Base-by-base conservation (phyloP, 768 basidiomycete genomes). In the Pulveroboletus sp. region DNA sequence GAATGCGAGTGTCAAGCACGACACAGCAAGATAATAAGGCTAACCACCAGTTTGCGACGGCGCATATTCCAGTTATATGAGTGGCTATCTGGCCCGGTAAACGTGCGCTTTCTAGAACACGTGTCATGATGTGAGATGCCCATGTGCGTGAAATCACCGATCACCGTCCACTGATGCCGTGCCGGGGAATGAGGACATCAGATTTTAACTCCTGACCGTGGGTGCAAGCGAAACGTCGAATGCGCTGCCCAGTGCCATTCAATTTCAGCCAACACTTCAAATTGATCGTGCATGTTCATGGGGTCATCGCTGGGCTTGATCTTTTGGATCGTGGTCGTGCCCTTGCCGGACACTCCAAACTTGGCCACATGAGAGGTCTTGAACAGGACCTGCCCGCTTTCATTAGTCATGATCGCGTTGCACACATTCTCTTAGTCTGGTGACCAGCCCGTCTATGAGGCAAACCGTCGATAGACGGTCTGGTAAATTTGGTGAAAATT, bases 261-360 rank as follows among this genome's bases (percentile, higher is more conserved):
- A 12, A 43, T 50, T 3, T 27, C 24, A 4, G 32, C 32, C 37
- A 40, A 26, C 19, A 43, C 49, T 1, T 58, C 61, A 47, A 70
- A 69, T 1, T 63, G 59, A 46, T 68, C 65, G 5, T 20, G 57
- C 59, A 64, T 60, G 29, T 63, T 60, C 43, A 29, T 29, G 0
- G 45, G 56, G 17, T 58, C 51, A 2, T 53, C 39, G 44, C 59
- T 65, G 2, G 61, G 48, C 20, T 32, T 54, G 49, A 65, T 52
- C 29, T 59, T 66, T 46, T 55, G 20, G 31, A 68, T 30, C 22
- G 54, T 67, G 8, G 66, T 63, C 31, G 45, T 57, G 8, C 58
- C 46, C 39, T 32, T n/a, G n/a, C n/a, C 30, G 24, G 31, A 32
- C 22, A n/a, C 6, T 8, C 32, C 44, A 5, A 31, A 11, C 14